Evolutionary conservation across 2,329 filamentous ascomycete genomes (phyloP).

Genomic region (Fusarium falciforme): DNA sequence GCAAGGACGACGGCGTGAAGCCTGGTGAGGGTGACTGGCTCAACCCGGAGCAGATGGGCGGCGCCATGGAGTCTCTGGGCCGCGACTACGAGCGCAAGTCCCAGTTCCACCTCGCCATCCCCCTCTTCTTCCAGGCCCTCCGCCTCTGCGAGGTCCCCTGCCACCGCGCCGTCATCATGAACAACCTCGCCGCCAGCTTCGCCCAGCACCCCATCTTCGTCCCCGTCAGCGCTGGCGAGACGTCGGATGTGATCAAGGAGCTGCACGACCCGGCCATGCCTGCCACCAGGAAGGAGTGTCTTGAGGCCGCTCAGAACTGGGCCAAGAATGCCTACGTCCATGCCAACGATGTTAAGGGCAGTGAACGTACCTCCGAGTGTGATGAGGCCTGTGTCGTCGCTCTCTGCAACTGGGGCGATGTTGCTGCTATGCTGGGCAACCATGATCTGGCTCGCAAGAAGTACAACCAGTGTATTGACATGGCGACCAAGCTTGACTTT

Average conservation of each 20-base stretch:
- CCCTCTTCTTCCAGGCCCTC: constrained; percentile 87
- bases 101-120: constrained; percentile 83
- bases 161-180: constrained; percentile 87
- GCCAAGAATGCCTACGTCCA: constrained; percentile 79
- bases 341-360: constrained; percentile 72
- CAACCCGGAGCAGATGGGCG: constrained; percentile 77
- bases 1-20: constrained; percentile 74
- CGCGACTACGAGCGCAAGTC: constrained; percentile 79
- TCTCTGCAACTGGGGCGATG: constrained; percentile 87
- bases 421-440: constrained; percentile 80
- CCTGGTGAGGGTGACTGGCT: constrained; percentile 79
- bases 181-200: constrained; percentile 80
- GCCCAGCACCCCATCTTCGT: constrained; percentile 70
- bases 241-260: constrained; percentile 45
- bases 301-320: constrained; percentile 81
- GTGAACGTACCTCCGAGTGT: constrained; percentile 80
- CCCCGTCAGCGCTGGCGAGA: constrained; percentile 40
- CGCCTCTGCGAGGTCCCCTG: constrained; percentile 74
- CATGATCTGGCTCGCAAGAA: constrained; percentile 71
- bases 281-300: constrained; percentile 67
- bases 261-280: constrained; percentile 47
- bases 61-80: constrained; percentile 78
- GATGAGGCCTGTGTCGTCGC: constrained; percentile 85
- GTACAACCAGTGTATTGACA: constrained; percentile 75
- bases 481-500: constrained; percentile 68